phyloP scores from a whole-genome alignment of 106 monocot species.

The Narthecium ossifragum region DNA sequence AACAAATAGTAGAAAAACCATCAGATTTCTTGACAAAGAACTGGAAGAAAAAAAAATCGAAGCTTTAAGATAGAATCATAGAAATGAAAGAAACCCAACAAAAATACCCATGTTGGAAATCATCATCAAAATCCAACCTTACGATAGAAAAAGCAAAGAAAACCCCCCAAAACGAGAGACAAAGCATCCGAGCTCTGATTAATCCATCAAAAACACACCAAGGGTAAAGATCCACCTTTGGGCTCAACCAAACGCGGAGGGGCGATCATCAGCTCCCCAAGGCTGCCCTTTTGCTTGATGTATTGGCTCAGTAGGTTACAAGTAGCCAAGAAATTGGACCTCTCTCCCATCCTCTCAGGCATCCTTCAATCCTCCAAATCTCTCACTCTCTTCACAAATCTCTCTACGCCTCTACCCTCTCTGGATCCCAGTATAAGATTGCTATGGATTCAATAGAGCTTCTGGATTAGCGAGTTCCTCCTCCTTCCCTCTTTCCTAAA shows the following conservation, averaged over 20 bases:
- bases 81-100: not conserved
- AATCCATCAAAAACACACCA: not conserved
- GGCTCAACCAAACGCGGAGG: slow-evolving; percentile 11
- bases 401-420: too few species aligned
- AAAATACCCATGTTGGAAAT: not conserved
- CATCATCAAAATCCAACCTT: too few species aligned
- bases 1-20: not conserved
- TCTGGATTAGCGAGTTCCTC: too few species aligned
- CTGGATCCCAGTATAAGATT: too few species aligned
- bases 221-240: slow-evolving; percentile 13
- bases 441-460: too few species aligned
- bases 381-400: too few species aligned
- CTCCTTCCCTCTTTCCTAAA: too few species aligned
- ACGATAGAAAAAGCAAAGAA: not conserved
- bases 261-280: slow-evolving; percentile 17
- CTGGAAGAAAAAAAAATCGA: not conserved
- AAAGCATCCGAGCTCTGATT: too few species aligned
- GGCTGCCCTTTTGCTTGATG: slow-evolving; percentile 51
- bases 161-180: not conserved
- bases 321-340: slow-evolving; percentile 47
- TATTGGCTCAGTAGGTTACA: slow-evolving; percentile 58
- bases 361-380: too few species aligned
- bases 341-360: slow-evolving; percentile 14
- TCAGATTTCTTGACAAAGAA: not conserved
- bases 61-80: not conserved